A percentile compares a stretch with the other conserved stretches of the same genome.
These are phyloP conservation scores for Pythium vanterpoolii DNA, from an alignment of 352 stramenopile species.

Conservation along the genomic window DNA sequence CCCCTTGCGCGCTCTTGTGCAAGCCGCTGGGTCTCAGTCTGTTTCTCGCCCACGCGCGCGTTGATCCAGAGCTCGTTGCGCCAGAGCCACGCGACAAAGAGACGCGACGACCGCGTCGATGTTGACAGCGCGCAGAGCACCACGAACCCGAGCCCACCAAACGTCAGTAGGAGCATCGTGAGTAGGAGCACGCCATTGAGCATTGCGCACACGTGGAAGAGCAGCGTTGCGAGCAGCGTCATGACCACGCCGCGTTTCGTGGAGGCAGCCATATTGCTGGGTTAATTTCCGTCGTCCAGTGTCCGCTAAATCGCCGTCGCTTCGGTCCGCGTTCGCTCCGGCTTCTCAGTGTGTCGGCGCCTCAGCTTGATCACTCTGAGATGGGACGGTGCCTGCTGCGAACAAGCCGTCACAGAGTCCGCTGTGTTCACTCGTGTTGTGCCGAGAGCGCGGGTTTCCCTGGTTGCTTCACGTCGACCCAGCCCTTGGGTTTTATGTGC, in stretches of 20 bases:
- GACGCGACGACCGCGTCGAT: slow-evolving; percentile 32
- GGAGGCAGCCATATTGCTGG: not conserved
- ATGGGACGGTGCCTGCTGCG: not conserved
- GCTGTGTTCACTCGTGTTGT: too few relatives aligned
- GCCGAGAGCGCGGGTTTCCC: not conserved
- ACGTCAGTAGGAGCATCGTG: slow-evolving; percentile 36
- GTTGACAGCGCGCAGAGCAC: slow-evolving; percentile 43
- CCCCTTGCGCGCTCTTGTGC: slow-evolving; percentile 8
- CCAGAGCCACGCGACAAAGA: slow-evolving; percentile 57
- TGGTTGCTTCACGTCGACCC: not conserved
- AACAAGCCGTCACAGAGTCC: too few relatives aligned
- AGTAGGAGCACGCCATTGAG: slow-evolving; percentile 38
- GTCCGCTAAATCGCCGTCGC: not conserved
- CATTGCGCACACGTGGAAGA: slow-evolving; percentile 54
- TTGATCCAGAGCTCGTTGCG: slow-evolving; percentile 55
- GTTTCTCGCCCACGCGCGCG: slow-evolving; percentile 24
- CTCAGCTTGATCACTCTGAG: too few relatives aligned
- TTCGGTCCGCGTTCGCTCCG: not conserved
- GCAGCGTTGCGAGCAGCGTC: slow-evolving; percentile 38
- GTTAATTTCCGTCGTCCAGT: not conserved
- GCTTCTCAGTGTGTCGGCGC: too few relatives aligned
- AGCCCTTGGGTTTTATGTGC: not conserved
- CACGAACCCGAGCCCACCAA: slow-evolving; percentile 32
- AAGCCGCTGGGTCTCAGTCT: slow-evolving; percentile 14
- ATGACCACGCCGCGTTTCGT: slow-evolving; percentile 26